Base-by-base conservation (phyloP, 345 rosid species). In the Gossypium mustelinum region DNA sequence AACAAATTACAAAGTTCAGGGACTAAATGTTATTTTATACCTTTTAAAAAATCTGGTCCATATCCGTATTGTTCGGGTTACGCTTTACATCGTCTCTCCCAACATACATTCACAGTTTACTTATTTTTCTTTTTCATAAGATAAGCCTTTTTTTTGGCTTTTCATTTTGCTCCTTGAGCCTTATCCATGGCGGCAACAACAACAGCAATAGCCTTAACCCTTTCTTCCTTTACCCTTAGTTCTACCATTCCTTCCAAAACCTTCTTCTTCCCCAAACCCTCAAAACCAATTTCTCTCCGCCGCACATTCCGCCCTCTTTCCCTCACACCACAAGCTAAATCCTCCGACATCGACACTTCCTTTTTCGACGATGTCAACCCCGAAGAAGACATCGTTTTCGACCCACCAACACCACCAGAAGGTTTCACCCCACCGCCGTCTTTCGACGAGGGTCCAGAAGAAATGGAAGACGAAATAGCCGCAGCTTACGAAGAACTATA, bases 401-500 rank as follows among this genome's bases (percentile, higher is more conserved):
- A 87, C 60, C 93, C 97, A 0, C 90, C 98, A 0, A 58, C 81
- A 25, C 88, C 84, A 2, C 98, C 93, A 0, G 92, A 89, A 11
- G 89, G 88, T 13, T 92, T 70, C 87, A 76, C 75, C 48, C 72
- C 88, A 0, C 85, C 90, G 0, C 91, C 89, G 0, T 81, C 78
- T 72, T 90, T 89, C 87, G 98, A 94, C 76, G 97, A 94, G n/a
- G 88, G 83, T 11, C 87, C 84, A 3, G 73, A 79, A 41, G 97
- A 92, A 78, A 78, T 86, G 1, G 95, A 94, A 59, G 92, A 86
- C 2, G 94, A 92, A 79, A 87, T 87, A 56, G 90, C 92, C 62
- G 81, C 86, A 7, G 97, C 94, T 0, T 92, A 84, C 20, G 97
- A 94, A 78, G 95, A 87, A 80, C 81, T 90, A 0, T 91, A 91